phyloP scores from a whole-genome alignment of 208 protist species.

The Leptomonas seymouri region DNA sequence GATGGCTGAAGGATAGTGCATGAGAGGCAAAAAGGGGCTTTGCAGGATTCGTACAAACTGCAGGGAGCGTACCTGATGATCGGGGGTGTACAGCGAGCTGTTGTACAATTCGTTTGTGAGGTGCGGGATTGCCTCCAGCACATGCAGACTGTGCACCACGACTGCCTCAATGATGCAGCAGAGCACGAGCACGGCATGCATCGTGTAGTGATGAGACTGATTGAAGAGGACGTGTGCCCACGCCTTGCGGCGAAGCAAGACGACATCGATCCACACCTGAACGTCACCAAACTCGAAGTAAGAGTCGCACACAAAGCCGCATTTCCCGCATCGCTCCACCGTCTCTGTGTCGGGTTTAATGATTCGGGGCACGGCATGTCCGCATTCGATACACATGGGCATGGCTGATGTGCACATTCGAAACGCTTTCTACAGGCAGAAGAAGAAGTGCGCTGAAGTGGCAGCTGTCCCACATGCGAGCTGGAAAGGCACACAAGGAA shows the following conservation, averaged over 20 bases:
- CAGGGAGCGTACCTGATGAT: constrained; percentile 42
- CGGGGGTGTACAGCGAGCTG: constrained; percentile 17
- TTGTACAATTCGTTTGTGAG: constrained; percentile 2
- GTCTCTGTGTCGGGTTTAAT: constrained; percentile 73
- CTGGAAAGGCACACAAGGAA: too few relatives aligned
- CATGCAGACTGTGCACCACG: constrained; percentile 58
- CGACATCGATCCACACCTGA: constrained; percentile 80
- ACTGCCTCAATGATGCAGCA: constrained; percentile 78
- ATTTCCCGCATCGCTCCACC: constrained; percentile 72
- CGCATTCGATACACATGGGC: constrained; percentile 84
- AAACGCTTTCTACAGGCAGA: too few relatives aligned
- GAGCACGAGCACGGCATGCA: constrained; percentile 30
- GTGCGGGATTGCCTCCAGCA: constrained; percentile 33
- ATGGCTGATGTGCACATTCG: constrained; percentile 29
- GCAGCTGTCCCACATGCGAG: too few relatives aligned
- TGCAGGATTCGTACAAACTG: constrained; percentile 72
- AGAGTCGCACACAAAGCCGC: constrained; percentile 58
- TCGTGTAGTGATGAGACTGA: constrained; percentile 25
- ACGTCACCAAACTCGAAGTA: constrained; percentile 80
- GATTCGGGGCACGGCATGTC: constrained; percentile 42
- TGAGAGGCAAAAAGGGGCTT: constrained; percentile 41
- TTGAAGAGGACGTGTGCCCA: constrained; percentile 88
- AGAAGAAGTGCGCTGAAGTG: too few relatives aligned
- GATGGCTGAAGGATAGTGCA: constrained; percentile 56
- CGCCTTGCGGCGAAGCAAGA: constrained; percentile 63